Conservation (phyloP, 2,329 filamentous ascomycete species). For the Shiraia sp. region DNA sequence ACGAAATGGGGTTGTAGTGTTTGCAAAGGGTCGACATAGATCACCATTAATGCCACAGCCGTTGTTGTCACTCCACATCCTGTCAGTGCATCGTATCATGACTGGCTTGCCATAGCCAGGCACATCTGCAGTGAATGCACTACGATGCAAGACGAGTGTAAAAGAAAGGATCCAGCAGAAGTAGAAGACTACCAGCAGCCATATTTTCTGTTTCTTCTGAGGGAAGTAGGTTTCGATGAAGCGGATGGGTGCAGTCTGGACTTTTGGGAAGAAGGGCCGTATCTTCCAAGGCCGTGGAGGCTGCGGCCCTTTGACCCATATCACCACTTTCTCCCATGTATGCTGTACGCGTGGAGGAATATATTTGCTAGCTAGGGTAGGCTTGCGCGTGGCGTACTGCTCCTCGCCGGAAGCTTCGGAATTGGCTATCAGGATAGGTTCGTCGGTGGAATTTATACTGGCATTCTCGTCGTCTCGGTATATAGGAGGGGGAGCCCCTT, state of each 20-base stretch:
- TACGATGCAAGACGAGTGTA: slow-evolving; percentile 67
- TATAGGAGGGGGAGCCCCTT: slow-evolving; percentile 31
- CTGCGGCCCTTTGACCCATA: slow-evolving; percentile 54
- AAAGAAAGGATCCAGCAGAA: slow-evolving; percentile 72
- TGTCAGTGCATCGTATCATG: slow-evolving; percentile 67
- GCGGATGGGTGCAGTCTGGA: slow-evolving; percentile 69
- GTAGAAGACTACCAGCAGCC: slow-evolving; percentile 63
- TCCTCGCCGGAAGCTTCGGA: slow-evolving; percentile 42
- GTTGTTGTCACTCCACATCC: slow-evolving; percentile 72
- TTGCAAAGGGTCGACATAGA: slow-evolving; percentile 74
- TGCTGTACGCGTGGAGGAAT: slow-evolving; percentile 59
- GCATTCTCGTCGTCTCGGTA: slow-evolving; percentile 38
- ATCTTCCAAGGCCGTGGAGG: slow-evolving; percentile 55
- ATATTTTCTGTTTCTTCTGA: slow-evolving; percentile 60
- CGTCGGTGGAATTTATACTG: slow-evolving; percentile 27
- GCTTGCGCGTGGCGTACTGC: slow-evolving; percentile 20
- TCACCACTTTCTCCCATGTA: slow-evolving; percentile 45
- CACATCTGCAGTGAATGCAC: slow-evolving; percentile 63
- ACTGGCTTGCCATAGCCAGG: slow-evolving; percentile 68
- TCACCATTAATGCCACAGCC: slow-evolving; percentile 74
- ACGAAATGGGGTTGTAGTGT: slow-evolving; percentile 70
- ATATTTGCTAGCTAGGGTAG: slow-evolving; percentile 32
- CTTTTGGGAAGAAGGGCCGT: slow-evolving; percentile 60
- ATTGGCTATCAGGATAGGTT: slow-evolving; percentile 25
- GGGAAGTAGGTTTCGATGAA: slow-evolving; percentile 67